Evolutionary conservation across 1,284 basidiomycete species (phyloP), one percentile per base, ranked within the genome.

Genomic region (Papiliotrema laurentii): DNA sequence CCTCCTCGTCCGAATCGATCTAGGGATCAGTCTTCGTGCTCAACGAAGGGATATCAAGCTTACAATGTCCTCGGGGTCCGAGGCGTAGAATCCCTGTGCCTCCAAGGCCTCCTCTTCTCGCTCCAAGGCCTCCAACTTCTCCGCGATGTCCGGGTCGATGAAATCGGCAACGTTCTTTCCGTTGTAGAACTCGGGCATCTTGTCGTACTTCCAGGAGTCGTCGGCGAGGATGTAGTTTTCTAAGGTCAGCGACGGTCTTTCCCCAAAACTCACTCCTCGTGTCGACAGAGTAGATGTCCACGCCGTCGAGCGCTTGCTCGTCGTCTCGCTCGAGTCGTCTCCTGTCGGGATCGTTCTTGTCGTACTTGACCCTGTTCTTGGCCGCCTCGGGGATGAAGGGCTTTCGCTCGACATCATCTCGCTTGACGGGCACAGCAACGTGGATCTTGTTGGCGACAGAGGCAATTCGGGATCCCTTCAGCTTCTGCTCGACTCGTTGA

Each of bases 161-260:
- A 99, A 98, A 79, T 99, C 94, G 34, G 93, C 93, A 49, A 99
- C 78, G 77, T 99, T 99, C 82, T 97, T 97, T 76, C 94, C 96
- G 59, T 97, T 83, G 83, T 90, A 84, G 66, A 99, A 88, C 75
- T 98, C 96, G 25, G 94, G 96, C 22, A 98, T 88, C 59, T 83
- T 81, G 69, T 99, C 94, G 77, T 85, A 81, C 77, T 97, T 99
- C 94, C 94, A 99, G 46, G 89, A 86, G 43, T 89, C 85, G 69
- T 97, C 85, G 35, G 83, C 81, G 48, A 98, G 84, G 27, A 97
- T 60, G 77, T 97, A 98, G 70, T 89, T 82, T 79, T 89, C 91
- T 92, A 73, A 28, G 41, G 19, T 16, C 27, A 19, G n/a, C 7
- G 21, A 24, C 34, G 24, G 37, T 35, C 43, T 24, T 35, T 7